Percentiles rank a stretch among this genome's conserved stretches.
phyloP scores from a whole-genome alignment of 2,329 filamentous ascomycete genomes.

The Hymenoscyphus scutula region DNA sequence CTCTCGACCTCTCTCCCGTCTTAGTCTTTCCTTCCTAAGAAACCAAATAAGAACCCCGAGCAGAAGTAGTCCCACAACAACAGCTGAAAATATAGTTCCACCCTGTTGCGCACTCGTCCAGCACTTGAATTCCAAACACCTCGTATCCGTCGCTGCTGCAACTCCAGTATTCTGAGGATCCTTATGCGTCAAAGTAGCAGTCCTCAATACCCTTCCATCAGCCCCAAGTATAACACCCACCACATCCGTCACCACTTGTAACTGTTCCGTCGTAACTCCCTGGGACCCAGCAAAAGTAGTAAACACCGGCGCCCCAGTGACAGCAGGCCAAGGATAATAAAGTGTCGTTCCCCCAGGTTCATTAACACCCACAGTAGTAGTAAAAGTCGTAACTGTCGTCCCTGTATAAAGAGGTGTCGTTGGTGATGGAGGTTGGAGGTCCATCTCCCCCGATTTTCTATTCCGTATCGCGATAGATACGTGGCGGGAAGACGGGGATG shows the following conservation, averaged over 20 bases:
- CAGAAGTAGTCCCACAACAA: background rate
- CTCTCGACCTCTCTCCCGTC: background rate
- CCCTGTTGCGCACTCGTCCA: constrained; percentile 10
- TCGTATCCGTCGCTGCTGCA: background rate
- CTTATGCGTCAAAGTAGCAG: constrained; percentile 17
- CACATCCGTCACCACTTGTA: constrained; percentile 22
- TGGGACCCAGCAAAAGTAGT: constrained; percentile 4
- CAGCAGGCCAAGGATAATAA: constrained; percentile 14
- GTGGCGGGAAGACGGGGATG: background rate
- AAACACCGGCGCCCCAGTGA: constrained; percentile 5
- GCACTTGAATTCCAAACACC: constrained; percentile 15
- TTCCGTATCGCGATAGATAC: background rate
- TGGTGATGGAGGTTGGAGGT: background rate
- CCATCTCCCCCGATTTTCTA: constrained; percentile 1
- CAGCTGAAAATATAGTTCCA: constrained; percentile 8
- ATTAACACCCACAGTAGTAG: constrained; percentile 17
- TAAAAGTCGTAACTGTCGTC: constrained; percentile 18
- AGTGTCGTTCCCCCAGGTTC: constrained; percentile 8
- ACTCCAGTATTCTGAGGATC: background rate
- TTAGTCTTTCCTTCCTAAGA: constrained; percentile 3
- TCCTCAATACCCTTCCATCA: constrained; percentile 6
- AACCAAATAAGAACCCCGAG: constrained; percentile 4
- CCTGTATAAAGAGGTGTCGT: constrained; percentile 11
- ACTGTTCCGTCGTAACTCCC: constrained; percentile 1
- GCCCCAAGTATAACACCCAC: constrained; percentile 8